Evolutionary conservation across 2,329 filamentous ascomycete species (phyloP), one percentile per base, ranked within the genome.

Genomic region (Aureobasidium lini): DNA sequence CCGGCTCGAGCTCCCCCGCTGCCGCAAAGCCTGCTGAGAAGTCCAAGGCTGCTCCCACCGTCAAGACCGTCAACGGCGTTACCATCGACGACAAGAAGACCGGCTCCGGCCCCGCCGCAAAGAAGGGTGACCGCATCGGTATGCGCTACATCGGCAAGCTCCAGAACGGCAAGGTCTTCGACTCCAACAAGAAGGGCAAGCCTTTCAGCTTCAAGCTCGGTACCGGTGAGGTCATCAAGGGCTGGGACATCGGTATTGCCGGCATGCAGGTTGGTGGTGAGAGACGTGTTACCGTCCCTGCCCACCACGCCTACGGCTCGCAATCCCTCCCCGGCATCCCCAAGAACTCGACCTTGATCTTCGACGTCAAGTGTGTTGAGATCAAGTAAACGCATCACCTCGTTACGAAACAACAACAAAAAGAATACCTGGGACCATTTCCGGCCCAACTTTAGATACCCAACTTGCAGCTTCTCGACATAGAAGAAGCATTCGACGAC

Each of bases 121-220:
- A 97, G 87, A 87, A 85, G 70, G 93, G 94, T 64, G 89, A 95
- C 79, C 88, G 84, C 66, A 87, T 99, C 63, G 86, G 90, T 70
- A 94, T 99, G 84, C 86, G 94, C 71, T 99, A 99, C 80, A 97
- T 99, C 69, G 94, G 94, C 76, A 99, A 99, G 83, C 88, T 80
- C 59, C 63, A 94, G 63, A 88, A 95, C 75, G 91, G 91, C 76
- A 95, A 96, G 79, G 86, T 95, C 66, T 99, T 99, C 71, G 93
- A 97, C 77, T 83, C 88, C 76, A 97, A 99, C 84, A 99, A 97
- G 84, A 96, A 95, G 81, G 94, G 94, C 69, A 92, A 95, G 80
- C 93, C 95, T 61, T 99, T 99, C 80, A 83, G 83, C 66, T 97
- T 97, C 85, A 95, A 93, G 81, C 85, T 95, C 62, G 95, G 94